phyloP scores from a whole-genome alignment of 352 stramenopile genomes.

The Salisapilia sapeloensis region DNA sequence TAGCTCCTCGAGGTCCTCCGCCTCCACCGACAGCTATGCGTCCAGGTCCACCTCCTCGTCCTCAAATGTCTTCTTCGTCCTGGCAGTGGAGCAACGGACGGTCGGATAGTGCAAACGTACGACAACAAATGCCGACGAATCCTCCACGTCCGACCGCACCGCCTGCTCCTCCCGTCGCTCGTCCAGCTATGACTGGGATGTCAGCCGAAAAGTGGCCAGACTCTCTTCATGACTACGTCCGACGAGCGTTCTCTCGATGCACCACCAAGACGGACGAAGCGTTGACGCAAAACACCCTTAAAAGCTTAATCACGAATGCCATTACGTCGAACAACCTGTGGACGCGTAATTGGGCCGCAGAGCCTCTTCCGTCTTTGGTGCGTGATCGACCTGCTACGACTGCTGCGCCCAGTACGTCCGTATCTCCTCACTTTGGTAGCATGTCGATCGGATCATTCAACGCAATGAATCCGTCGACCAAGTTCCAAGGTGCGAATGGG shows the following conservation, averaged over 20 bases:
- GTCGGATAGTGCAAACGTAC: constrained; percentile 3
- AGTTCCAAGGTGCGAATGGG: too few relatives aligned
- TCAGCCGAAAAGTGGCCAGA: constrained; percentile 66
- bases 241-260: constrained; percentile 65
- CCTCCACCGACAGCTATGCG: background rate
- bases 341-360: constrained; percentile 68
- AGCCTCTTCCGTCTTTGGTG: constrained; percentile 55
- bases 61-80: constrained; percentile 12
- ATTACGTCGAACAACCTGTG: constrained; percentile 73
- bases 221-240: constrained; percentile 73
- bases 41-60: constrained; percentile 3
- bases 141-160: constrained; percentile 3
- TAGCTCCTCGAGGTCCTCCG: background rate
- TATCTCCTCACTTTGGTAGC: too few relatives aligned
- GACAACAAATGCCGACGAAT: constrained; percentile 6
- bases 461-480: too few relatives aligned
- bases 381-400: constrained; percentile 13
- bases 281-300: constrained; percentile 63
- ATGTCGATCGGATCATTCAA: too few relatives aligned
- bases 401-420: too few relatives aligned
- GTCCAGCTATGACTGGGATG: constrained; percentile 3
- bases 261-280: constrained; percentile 56
- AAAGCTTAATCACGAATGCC: constrained; percentile 68
- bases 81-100: constrained; percentile 59
- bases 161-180: constrained; percentile 3